Evolutionary conservation across 768 basidiomycete genomes (phyloP), one percentile per base, ranked within the genome.

Genomic region (Roridomyces roridus): DNA sequence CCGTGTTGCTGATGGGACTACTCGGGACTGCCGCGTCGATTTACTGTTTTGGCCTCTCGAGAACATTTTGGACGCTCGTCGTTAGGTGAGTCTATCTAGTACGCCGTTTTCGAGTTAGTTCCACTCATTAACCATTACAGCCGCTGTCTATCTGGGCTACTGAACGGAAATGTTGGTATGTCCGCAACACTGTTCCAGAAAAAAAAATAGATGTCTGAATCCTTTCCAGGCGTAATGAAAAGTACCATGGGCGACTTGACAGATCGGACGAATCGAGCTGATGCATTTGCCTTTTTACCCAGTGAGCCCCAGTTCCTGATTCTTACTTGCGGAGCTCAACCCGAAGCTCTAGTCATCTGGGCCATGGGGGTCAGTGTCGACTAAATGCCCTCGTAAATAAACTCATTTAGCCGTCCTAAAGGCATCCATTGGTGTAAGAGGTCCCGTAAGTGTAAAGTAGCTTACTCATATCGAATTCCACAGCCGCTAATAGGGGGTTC

Each of bases 401-500:
- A 34, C 31, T 34, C 31, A 34, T 34, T 34, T 10, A 34, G 31
- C 77, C 29, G 75, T 81, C 54, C 68, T 74, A 29, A 49, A 29
- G 14, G 10, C 23, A 42, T 36, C 23, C 36, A n/a, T 36, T 15
- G 31, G 31, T 8, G 31, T 34, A 34, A 34, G 31, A 34, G 15
- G 31, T 15, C 29, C 29, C 39, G 44, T 24, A 17, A 26, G 45
- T 17, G 21, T 20, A 42, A n/a, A n/a, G n/a, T n/a, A n/a, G n/a
- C 23, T 35, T 26, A 26, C 9, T 42, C 45, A 24, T 6, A 10
- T 6, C 15, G 31, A n/a, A n/a, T n/a, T n/a, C 31, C 42, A 23
- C 8, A 35, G 12, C 85, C 86, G 17, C 71, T 86, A 26, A 81
- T 86, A 24, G 86, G 86, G 17, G 86, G 86, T 8, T 74, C 74